Percentiles rank a stretch among this genome's conserved stretches.
Conservation (phyloP, 352 stramenopile genomes). For the Salisapilia sapeloensis region DNA sequence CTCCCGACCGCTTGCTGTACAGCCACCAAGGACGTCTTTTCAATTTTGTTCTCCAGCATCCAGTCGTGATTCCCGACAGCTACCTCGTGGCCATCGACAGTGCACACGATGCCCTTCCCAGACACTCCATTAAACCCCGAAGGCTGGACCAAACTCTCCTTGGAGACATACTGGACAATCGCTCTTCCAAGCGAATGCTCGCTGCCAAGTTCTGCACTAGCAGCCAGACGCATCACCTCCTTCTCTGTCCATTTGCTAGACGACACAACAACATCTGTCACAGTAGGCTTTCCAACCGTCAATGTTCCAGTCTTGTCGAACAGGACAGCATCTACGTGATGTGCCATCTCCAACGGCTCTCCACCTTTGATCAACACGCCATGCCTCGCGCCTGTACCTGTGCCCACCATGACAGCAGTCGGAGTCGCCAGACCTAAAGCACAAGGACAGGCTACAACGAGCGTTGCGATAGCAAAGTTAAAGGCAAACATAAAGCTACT, state of each 20-base stretch:
- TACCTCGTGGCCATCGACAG: conserved; percentile 51
- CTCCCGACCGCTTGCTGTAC: conserved; percentile 53
- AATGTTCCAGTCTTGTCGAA: conserved; percentile 99
- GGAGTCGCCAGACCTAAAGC: conserved; percentile 96
- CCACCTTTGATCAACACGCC: conserved; percentile 99
- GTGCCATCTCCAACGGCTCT: conserved; percentile 80
- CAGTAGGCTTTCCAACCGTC: conserved; percentile 81
- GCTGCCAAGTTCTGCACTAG: conserved; percentile 83
- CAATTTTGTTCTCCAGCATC: conserved; percentile 63
- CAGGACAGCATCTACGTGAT: conserved; percentile 90
- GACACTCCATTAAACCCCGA: conserved; percentile 73
- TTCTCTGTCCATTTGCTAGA: conserved; percentile 65
- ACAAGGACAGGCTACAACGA: conserved; percentile 99
- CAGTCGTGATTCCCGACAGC: conserved; percentile 88
- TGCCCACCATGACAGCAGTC: conserved; percentile 97
- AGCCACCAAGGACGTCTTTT: conserved; percentile 53
- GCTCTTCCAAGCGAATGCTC: conserved; percentile 91
- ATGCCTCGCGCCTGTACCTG: conserved; percentile 89
- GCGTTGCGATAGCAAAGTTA: conserved; percentile 93
- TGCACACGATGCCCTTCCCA: conserved; percentile 73
- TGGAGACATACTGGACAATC: conserved; percentile 82
- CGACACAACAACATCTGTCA: conserved; percentile 75
- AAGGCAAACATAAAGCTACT: conserved; percentile 88
- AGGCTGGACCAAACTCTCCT: conserved; percentile 45
- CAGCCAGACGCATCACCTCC: conserved; percentile 76